Evolutionary conservation across 2,329 filamentous ascomycete species (phyloP).

Genomic region (Penicillium sp.): DNA sequence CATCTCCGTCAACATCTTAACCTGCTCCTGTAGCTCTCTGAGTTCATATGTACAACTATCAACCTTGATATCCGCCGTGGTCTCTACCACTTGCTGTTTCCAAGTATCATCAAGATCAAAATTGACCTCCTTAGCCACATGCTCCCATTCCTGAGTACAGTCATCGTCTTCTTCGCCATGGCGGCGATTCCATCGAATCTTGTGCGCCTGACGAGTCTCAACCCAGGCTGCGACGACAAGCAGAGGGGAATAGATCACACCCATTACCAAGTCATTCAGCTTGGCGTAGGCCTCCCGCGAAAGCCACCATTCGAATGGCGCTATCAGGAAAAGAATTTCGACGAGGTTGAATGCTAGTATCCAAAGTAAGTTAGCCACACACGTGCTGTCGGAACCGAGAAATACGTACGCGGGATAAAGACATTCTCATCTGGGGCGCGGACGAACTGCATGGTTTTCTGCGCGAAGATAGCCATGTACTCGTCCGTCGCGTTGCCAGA

Average conservation of each 20-base stretch:
- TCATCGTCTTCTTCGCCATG: slow-evolving; percentile 89
- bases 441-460: slow-evolving; percentile 96
- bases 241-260: slow-evolving; percentile 76
- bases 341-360: slow-evolving; percentile 75
- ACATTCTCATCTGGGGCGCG: slow-evolving; percentile 97
- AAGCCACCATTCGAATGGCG: slow-evolving; percentile 97
- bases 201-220: slow-evolving; percentile 65
- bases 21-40: slow-evolving; percentile 45
- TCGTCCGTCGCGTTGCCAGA: slow-evolving; percentile 92
- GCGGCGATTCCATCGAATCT: slow-evolving; percentile 70
- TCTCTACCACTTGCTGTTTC: slow-evolving; percentile 73
- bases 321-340: slow-evolving; percentile 74
- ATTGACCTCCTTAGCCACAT: slow-evolving; percentile 67
- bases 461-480: slow-evolving; percentile 87
- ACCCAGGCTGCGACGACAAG: slow-evolving; percentile 74
- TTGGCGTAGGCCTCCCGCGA: slow-evolving; percentile 68
- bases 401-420: slow-evolving; percentile 71
- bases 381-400: background rate
- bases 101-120: slow-evolving; percentile 78
- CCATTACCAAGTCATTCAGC: slow-evolving; percentile 89
- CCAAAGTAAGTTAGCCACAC: background rate
- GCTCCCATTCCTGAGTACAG: slow-evolving; percentile 88
- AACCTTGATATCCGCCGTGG: slow-evolving; percentile 76
- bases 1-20: slow-evolving; percentile 64
- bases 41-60: slow-evolving; percentile 72